These are phyloP conservation scores for Escallonia rubra DNA, from an alignment of 129 eudicot genomes.

Conservation along the genomic window DNA sequence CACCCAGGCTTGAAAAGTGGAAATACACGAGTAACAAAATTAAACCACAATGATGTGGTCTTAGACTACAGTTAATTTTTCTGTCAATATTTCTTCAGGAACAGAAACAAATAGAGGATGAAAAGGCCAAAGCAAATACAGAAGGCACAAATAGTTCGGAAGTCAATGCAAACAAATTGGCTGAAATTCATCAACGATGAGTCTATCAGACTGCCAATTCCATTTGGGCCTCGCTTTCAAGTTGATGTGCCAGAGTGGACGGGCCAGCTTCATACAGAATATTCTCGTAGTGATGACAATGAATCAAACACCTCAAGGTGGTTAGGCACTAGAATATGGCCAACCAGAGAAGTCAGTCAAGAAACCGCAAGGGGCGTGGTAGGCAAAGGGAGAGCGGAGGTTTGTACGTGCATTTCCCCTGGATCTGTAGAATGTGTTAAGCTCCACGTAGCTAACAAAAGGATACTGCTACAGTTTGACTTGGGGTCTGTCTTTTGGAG, in stretches of 20 bases:
- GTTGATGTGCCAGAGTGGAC: conserved; percentile 32
- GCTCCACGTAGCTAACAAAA: conserved; percentile 27
- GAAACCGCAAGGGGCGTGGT: conserved; percentile 10
- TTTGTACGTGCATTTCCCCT: conserved; percentile 31
- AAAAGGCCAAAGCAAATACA: conserved; percentile 7
- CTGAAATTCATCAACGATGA: conserved; percentile 11
- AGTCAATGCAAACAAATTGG: conserved; percentile 12
- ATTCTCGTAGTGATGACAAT: not conserved
- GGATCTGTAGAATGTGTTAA: conserved; percentile 36
- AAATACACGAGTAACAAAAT: too few species aligned
- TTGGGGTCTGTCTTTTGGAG: conserved; percentile 48
- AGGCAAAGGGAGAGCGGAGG: conserved; percentile 48
- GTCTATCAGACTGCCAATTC: conserved; percentile 16
- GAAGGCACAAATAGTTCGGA: not conserved
- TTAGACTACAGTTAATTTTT: too few species aligned
- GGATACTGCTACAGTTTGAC: conserved; percentile 17
- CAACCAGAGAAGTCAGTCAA: conserved; percentile 8
- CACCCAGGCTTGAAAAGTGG: too few species aligned
- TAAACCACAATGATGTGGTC: too few species aligned
- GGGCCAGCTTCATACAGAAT: not conserved
- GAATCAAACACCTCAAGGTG: conserved; percentile 21
- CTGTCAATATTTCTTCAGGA: not conserved
- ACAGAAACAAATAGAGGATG: conserved; percentile 7
- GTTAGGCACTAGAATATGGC: conserved; percentile 50
- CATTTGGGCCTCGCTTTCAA: conserved; percentile 38